Conservation (phyloP, 306 rosid species). For the Astragalus membranaceus region DNA sequence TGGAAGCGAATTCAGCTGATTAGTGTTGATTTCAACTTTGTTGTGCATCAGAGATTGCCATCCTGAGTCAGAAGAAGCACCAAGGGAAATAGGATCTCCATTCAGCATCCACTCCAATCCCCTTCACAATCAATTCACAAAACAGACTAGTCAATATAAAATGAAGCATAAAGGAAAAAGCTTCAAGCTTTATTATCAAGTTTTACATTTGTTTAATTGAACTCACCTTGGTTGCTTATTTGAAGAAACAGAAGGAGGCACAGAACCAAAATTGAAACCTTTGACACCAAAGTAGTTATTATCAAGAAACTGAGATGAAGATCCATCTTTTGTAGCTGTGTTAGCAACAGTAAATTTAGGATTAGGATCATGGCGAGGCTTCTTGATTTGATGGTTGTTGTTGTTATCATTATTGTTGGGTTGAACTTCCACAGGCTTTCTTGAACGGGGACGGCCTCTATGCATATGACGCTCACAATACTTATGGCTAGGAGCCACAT, state of each 20-base stretch:
- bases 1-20: slow-evolving; percentile 34
- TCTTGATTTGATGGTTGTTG: slow-evolving; percentile 27
- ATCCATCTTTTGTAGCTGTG: slow-evolving; percentile 21
- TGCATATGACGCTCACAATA: slow-evolving; percentile 87
- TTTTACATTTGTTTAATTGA: neutral
- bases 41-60: slow-evolving; percentile 57
- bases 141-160: neutral
- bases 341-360: slow-evolving; percentile 22
- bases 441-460: slow-evolving; percentile 97
- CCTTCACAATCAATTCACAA: slow-evolving; percentile 28
- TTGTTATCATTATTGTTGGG: neutral
- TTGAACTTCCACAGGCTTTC: slow-evolving; percentile 90
- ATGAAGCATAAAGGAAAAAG: neutral
- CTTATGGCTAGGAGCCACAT: slow-evolving; percentile 66
- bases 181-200: neutral
- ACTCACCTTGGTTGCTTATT: slow-evolving; percentile 44
- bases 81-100: slow-evolving; percentile 39
- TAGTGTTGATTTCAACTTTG: slow-evolving; percentile 34
- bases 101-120: slow-evolving; percentile 61
- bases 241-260: slow-evolving; percentile 31
- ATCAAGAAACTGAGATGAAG: slow-evolving; percentile 39
- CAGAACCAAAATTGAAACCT: slow-evolving; percentile 16
- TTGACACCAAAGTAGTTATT: slow-evolving; percentile 24
- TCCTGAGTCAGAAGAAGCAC: slow-evolving; percentile 35
- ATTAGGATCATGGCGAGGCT: slow-evolving; percentile 39